phyloP scores from a whole-genome alignment of 305 asterid genomes.

The Caryopteris hybrid region DNA sequence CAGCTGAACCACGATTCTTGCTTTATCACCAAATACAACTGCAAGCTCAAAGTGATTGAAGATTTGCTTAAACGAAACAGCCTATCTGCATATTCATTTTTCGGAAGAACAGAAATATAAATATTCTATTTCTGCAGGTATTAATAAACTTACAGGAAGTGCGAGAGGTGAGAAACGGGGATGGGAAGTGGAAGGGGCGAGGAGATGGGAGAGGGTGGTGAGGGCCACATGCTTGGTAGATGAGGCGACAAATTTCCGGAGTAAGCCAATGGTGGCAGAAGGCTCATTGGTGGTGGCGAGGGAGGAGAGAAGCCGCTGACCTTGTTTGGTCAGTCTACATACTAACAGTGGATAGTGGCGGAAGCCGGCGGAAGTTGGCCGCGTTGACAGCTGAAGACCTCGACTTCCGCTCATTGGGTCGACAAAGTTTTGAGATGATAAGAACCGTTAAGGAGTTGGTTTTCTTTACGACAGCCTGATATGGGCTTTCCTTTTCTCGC shows the following conservation, averaged over 20 bases:
- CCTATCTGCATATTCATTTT: neutral
- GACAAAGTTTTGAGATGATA: neutral
- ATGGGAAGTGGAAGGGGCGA: constrained; percentile 52
- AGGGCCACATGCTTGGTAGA: constrained; percentile 72
- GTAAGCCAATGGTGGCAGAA: constrained; percentile 36
- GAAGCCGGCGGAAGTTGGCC: constrained; percentile 24
- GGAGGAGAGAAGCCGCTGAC: constrained; percentile 61
- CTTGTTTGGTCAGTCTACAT: constrained; percentile 65
- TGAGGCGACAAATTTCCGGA: constrained; percentile 71
- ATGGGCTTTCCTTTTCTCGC: no score
- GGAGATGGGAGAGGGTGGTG: constrained; percentile 71
- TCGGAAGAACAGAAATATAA: neutral
- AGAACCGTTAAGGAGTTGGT: no score
- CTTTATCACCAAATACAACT: constrained; percentile 61
- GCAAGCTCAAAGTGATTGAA: constrained; percentile 23
- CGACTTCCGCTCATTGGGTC: constrained; percentile 25
- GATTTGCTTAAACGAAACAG: neutral
- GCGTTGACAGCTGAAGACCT: constrained; percentile 21
- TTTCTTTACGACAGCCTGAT: no score
- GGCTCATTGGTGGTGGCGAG: constrained; percentile 41
- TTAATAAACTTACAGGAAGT: constrained; percentile 51
- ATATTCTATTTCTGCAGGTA: neutral
- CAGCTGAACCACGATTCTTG: constrained; percentile 84
- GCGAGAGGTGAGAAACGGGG: constrained; percentile 56
- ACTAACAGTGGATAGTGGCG: constrained; percentile 19